These are phyloP conservation scores for Stephanodiscus triporus DNA, from an alignment of 108 stramenopile species.

Conservation along the genomic window DNA sequence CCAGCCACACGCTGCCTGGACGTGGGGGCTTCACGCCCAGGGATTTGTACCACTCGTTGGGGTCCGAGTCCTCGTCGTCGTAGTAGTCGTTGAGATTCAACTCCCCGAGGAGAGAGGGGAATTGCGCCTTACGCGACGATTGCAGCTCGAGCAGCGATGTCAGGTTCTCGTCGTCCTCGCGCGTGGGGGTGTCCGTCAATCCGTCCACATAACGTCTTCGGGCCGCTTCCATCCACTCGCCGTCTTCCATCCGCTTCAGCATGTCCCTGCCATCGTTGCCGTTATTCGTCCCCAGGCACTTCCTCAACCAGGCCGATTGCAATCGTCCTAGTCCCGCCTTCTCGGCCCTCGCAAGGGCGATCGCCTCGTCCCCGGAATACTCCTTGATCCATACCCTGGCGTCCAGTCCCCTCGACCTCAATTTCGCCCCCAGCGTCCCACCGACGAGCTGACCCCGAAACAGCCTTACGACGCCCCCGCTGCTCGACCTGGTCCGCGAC, in stretches of 20 bases:
- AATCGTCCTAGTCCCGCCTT: constrained; percentile 48
- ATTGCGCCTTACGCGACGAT: constrained; percentile 41
- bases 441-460: constrained; percentile 79
- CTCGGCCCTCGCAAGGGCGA: constrained; percentile 60
- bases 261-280: constrained; percentile 1
- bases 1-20: constrained; percentile 68
- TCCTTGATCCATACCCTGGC: constrained; percentile 75
- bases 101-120: constrained; percentile 71
- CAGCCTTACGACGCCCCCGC: constrained; percentile 78
- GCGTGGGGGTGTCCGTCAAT: constrained; percentile 44
- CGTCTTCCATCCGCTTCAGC: constrained; percentile 38
- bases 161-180: constrained; percentile 69
- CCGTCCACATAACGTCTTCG: constrained; percentile 50
- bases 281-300: constrained; percentile 17
- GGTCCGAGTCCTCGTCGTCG: constrained; percentile 47
- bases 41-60: constrained; percentile 79
- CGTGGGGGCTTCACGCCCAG: constrained; percentile 72
- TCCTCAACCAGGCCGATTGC: constrained; percentile 58
- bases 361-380: constrained; percentile 64
- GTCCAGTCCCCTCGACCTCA: constrained; percentile 70
- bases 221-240: constrained; percentile 64
- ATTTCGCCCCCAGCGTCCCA: constrained; percentile 33
- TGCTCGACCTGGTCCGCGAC: constrained; percentile 61
- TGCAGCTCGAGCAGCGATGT: constrained; percentile 44
- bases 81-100: constrained; percentile 80